Evolutionary conservation across 345 rosid species (phyloP).

Genomic region (Euphorbia tirucalli): DNA sequence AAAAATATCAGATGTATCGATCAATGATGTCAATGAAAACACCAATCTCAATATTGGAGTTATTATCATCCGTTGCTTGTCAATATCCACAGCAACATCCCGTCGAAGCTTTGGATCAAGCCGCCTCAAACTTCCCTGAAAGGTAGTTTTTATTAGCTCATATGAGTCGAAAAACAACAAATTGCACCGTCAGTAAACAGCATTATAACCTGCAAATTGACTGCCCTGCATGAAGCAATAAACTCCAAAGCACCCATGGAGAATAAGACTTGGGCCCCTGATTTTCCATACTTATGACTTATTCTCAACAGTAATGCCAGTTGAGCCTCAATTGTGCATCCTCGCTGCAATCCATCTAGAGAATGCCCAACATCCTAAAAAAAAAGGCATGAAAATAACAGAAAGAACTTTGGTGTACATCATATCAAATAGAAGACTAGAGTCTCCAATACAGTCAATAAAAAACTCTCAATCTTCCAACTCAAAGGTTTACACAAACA

Average conservation of each 20-base stretch:
- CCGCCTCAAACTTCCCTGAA: slow-evolving; percentile 69
- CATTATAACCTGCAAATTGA: slow-evolving; percentile 57
- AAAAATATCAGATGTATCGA: slow-evolving; percentile 72
- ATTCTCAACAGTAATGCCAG: slow-evolving; percentile 77
- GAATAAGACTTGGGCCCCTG: slow-evolving; percentile 87
- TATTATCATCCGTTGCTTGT: slow-evolving; percentile 64
- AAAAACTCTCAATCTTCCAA: background rate
- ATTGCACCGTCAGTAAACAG: slow-evolving; percentile 6
- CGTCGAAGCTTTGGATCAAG: slow-evolving; percentile 57
- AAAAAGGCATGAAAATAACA: background rate
- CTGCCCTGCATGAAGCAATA: slow-evolving; percentile 68
- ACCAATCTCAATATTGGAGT: slow-evolving; percentile 74
- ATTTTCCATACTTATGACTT: slow-evolving; percentile 85
- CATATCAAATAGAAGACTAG: too few relatives aligned
- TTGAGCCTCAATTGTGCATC: slow-evolving; percentile 84
- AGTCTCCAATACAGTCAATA: background rate
- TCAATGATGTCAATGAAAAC: slow-evolving; percentile 76
- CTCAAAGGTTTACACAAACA: background rate
- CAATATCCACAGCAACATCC: slow-evolving; percentile 49
- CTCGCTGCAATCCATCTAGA: slow-evolving; percentile 73
- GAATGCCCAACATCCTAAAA: slow-evolving; percentile 68
- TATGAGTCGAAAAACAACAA: slow-evolving; percentile 14
- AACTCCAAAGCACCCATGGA: slow-evolving; percentile 93
- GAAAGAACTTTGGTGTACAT: background rate
- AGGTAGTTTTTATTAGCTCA: slow-evolving; percentile 26